Percentiles rank a stretch among this genome's conserved stretches.
Evolutionary conservation across 495 filamentous ascomycete species (phyloP).

Genomic region (Aspergillus heteromorphus): DNA sequence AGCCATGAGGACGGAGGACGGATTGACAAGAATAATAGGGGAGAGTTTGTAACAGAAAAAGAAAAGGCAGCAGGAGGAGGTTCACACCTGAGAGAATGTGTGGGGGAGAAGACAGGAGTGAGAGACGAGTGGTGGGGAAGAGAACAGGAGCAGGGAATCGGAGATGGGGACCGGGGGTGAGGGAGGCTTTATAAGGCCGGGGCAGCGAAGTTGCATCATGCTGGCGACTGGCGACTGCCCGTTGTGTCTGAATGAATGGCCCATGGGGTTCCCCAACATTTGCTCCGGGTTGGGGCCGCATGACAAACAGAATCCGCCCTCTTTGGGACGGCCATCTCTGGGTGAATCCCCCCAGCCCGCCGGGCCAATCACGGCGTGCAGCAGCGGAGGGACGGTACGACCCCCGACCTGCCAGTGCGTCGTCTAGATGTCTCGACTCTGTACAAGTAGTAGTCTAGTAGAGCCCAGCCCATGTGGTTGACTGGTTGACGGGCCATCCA

Average conservation of each 20-base stretch:
- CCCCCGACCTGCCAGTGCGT: too few relatives aligned
- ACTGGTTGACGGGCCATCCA: constrained; percentile 10
- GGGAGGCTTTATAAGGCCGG: constrained; percentile 1
- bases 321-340: too few relatives aligned
- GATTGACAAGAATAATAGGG: background rate
- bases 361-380: too few relatives aligned
- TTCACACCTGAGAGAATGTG: too few relatives aligned
- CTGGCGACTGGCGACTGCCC: constrained; percentile 7
- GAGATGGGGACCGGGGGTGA: background rate
- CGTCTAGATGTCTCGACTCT: too few relatives aligned
- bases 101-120: background rate
- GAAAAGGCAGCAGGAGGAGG: too few relatives aligned
- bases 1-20: constrained; percentile 12
- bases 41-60: background rate
- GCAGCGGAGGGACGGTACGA: too few relatives aligned
- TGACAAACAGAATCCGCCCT: background rate
- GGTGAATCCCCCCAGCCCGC: too few relatives aligned
- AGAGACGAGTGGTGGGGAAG: background rate
- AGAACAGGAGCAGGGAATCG: background rate
- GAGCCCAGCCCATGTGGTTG: too few relatives aligned
- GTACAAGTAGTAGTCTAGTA: too few relatives aligned
- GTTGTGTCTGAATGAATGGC: constrained; percentile 12
- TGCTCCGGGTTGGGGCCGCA: background rate
- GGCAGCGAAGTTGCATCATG: background rate
- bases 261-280: constrained; percentile 11